Percentiles rank a stretch among this genome's conserved stretches.
These are phyloP conservation scores for Melaleuca quinquenervia DNA, from an alignment of 345 rosid species.

Conservation along the genomic window DNA sequence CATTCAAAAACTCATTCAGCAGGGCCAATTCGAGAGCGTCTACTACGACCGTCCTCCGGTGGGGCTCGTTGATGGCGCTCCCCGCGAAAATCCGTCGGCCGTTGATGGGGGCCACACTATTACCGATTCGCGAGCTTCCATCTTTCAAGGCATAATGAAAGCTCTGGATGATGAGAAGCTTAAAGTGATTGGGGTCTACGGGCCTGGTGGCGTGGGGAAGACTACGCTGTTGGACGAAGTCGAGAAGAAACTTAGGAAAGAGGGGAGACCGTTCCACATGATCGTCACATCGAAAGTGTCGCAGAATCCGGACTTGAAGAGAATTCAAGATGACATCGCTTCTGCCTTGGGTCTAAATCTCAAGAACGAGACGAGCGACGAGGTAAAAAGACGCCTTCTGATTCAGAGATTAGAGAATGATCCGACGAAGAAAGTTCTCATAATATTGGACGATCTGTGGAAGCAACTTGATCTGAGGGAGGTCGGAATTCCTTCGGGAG, in stretches of 20 bases:
- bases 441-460: background rate
- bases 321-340: too few relatives aligned
- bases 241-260: background rate
- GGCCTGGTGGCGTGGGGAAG: background rate
- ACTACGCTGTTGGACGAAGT: background rate
- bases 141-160: background rate
- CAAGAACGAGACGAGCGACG: too few relatives aligned
- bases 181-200: background rate
- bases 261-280: background rate
- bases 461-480: too few relatives aligned
- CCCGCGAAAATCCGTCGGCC: too few relatives aligned
- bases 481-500: background rate
- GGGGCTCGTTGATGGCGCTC: background rate
- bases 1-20: fast-evolving
- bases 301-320: background rate
- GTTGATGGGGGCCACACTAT: too few relatives aligned
- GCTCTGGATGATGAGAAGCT: background rate
- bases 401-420: background rate
- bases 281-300: background rate
- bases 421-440: background rate
- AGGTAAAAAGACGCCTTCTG: background rate
- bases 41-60: fast-evolving
- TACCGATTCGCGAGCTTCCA: background rate
- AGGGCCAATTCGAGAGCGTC: background rate
- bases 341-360: too few relatives aligned